A percentile compares a stretch with the other conserved stretches of the same genome.
These are phyloP conservation scores for Colletotrichum abscissum DNA, from an alignment of 2,329 filamentous ascomycete genomes.

Conservation along the genomic window DNA sequence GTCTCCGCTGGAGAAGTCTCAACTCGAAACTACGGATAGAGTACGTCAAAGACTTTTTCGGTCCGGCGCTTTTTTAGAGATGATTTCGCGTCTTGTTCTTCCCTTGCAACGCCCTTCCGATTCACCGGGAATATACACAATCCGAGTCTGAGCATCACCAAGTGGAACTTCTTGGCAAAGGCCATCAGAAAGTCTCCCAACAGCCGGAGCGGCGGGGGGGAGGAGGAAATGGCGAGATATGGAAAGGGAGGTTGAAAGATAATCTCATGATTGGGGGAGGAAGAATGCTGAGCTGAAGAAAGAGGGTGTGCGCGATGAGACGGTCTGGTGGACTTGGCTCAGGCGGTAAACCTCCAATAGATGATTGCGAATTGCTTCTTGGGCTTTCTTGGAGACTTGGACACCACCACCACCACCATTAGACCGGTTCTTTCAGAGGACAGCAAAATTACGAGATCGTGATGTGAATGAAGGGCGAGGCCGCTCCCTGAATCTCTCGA, in stretches of 20 bases:
- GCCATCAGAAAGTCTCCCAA: not conserved
- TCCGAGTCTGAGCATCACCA: not conserved
- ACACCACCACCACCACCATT: not conserved
- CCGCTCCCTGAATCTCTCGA: constrained; percentile 11
- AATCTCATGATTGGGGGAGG: not conserved
- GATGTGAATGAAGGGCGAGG: not conserved
- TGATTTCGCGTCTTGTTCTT: not conserved
- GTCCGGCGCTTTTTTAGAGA: not conserved
- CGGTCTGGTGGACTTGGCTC: constrained; percentile 5
- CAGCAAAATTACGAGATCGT: not conserved
- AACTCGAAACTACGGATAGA: not conserved
- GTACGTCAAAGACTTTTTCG: not conserved
- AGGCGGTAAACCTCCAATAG: constrained; percentile 4
- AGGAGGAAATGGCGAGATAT: not conserved
- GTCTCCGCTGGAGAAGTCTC: constrained; percentile 19
- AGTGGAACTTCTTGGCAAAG: not conserved
- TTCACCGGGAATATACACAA: not conserved
- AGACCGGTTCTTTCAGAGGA: not conserved
- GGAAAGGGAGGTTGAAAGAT: not conserved
- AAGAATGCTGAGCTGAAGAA: not conserved
- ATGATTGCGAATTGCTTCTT: not conserved
- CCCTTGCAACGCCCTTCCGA: not conserved
- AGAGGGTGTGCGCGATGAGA: constrained; percentile 26
- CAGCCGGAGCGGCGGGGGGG: not conserved
- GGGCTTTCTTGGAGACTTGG: not conserved